Evolutionary conservation across 805 yeast species (phyloP).

Genomic region (Spathaspora hagerdaliae): DNA sequence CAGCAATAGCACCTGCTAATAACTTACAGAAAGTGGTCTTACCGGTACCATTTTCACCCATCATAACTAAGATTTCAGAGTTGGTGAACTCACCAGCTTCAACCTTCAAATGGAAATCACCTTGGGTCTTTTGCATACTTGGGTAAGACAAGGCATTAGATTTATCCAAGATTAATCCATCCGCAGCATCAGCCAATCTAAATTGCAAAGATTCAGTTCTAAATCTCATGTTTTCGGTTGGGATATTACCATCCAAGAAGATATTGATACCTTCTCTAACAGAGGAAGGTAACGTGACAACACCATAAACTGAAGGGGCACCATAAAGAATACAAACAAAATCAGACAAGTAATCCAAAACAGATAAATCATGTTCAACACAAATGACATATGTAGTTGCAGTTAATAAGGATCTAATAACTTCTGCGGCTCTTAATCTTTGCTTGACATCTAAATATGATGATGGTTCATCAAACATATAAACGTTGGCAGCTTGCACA

Average conservation of each 20-base stretch:
- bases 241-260: slow-evolving; percentile 96
- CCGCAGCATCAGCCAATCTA: slow-evolving; percentile 86
- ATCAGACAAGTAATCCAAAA: slow-evolving; percentile 93
- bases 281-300: slow-evolving; percentile 91
- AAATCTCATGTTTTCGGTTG: slow-evolving; percentile 94
- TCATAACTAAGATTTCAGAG: slow-evolving; percentile 96
- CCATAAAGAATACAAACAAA: slow-evolving; percentile 96
- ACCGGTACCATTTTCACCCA: slow-evolving; percentile 99
- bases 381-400: slow-evolving; percentile 85
- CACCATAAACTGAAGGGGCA: slow-evolving; percentile 98
- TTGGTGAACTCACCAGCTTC: slow-evolving; percentile 90
- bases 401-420: slow-evolving; percentile 79
- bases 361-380: slow-evolving; percentile 98
- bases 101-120: slow-evolving; percentile 84
- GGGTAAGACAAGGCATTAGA: slow-evolving; percentile 78
- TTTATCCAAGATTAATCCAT: slow-evolving; percentile 70
- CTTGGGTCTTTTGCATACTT: slow-evolving; percentile 83
- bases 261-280: slow-evolving; percentile 99
- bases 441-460: slow-evolving; percentile 98
- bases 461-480: slow-evolving; percentile 99
- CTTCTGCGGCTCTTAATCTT: slow-evolving; percentile 95
- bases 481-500: slow-evolving; percentile 90
- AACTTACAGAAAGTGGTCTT: slow-evolving; percentile 96
- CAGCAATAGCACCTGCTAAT: slow-evolving; percentile 87
- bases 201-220: slow-evolving; percentile 95